phyloP scores from a whole-genome alignment of 768 basidiomycete species.

The Thelephora ganbajun region DNA sequence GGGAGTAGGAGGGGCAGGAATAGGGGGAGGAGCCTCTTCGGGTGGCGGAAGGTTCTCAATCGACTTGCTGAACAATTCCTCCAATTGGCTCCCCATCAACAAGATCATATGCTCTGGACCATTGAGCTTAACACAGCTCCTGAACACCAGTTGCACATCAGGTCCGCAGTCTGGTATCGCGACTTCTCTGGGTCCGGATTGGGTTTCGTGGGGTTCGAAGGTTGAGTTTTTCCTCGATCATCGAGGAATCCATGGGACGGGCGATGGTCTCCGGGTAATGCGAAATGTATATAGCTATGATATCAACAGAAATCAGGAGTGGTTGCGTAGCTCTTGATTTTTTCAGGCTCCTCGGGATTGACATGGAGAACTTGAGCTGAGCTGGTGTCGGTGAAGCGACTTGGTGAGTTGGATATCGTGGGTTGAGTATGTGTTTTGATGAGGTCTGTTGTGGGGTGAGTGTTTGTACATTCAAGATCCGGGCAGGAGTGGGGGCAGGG shows the following conservation, averaged over 20 bases:
- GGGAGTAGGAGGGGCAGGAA: conserved; percentile 25
- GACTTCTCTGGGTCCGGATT: conserved; percentile 56
- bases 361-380: conserved; percentile 72
- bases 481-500: conserved; percentile 41
- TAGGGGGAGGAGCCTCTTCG: conserved; percentile 36
- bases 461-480: not conserved
- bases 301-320: conserved; percentile 83
- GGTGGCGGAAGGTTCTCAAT: conserved; percentile 70
- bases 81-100: conserved; percentile 67
- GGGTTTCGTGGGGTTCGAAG: conserved; percentile 72
- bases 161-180: conserved; percentile 64
- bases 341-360: conserved; percentile 70
- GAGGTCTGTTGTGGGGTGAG: not conserved
- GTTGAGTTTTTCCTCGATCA: conserved; percentile 76
- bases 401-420: conserved; percentile 13
- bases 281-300: conserved; percentile 68
- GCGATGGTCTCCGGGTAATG: conserved; percentile 83
- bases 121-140: conserved; percentile 85
- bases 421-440: not conserved
- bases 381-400: conserved; percentile 39
- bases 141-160: conserved; percentile 81
- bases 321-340: conserved; percentile 73
- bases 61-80: conserved; percentile 79
- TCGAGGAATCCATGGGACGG: conserved; percentile 87
- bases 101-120: conserved; percentile 77